phyloP scores from a whole-genome alignment of 768 basidiomycete genomes.

The Sarcodon sp. region DNA sequence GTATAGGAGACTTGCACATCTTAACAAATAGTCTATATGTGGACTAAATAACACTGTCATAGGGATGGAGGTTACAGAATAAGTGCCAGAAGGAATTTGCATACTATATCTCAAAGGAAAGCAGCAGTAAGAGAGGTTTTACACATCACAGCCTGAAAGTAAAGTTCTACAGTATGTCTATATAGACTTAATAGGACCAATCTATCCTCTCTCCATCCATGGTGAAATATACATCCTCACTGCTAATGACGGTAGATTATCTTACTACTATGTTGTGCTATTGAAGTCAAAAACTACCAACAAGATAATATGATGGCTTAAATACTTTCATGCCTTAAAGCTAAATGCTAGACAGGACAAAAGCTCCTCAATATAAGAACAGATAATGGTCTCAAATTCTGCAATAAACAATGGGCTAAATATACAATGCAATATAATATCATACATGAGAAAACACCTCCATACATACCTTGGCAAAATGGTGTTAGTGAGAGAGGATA shows the following conservation, averaged over 20 bases:
- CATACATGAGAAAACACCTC: background rate
- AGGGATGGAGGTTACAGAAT: too few species aligned
- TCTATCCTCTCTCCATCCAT: background rate
- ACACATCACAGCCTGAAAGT: too few species aligned
- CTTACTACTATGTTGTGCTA: background rate
- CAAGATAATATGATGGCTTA: conserved; percentile 5
- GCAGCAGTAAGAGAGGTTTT: too few species aligned
- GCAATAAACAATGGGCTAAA: background rate
- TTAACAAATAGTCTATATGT: too few species aligned
- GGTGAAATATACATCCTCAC: background rate
- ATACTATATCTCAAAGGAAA: too few species aligned
- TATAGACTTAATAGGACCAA: conserved; percentile 9
- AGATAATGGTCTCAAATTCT: conserved; percentile 5
- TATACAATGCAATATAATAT: background rate
- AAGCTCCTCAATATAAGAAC: background rate
- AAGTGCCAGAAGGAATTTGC: too few species aligned
- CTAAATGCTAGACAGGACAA: background rate
- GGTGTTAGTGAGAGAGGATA: conserved; percentile 28
- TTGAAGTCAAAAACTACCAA: background rate
- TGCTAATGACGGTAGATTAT: background rate
- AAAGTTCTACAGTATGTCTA: too few species aligned
- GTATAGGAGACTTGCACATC: too few species aligned
- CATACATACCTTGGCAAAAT: conserved; percentile 24
- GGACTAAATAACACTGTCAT: too few species aligned
- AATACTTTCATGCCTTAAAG: background rate